Base-by-base conservation (phyloP, 306 rosid genomes). In the Cucurbita maxima region DNA sequence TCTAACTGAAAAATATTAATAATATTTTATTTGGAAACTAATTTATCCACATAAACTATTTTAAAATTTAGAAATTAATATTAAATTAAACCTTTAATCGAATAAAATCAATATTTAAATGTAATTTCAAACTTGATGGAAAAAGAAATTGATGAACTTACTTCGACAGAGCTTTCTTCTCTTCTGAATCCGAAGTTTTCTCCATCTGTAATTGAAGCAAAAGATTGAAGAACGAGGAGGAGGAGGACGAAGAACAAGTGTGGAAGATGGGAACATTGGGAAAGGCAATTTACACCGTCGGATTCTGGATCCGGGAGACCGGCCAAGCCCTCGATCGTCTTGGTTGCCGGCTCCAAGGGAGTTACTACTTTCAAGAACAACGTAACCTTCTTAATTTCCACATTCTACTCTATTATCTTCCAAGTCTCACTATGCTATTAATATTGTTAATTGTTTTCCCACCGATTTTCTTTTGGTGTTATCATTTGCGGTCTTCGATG, bases 221-320 rank as follows among this genome's bases (percentile, higher is more conserved):
- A 63, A 13, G 0, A 40, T n/a, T 40, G 54, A 0, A 20, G 55
- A 25, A 6, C 7, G 56, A 45, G 7, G 55, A 20, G 7, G 55
- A 20, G 6, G 40, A 44, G 3, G 55, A 66, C 36, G 53, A 66
- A 50, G 72, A 64, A 5, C 71, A 18, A 1, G 4, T 40, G 52
- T 18, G 37, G 55, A 53, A 67, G 78, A 92, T 92, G 98, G 98
- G 96, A 75, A 90, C 96, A 5, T 8, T 92, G 14, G 98, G 98
- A 13, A 86, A 82, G 77, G 96, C 93, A 45, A 79, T 93, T 78
- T 93, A 93, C 92, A 69, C 91, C 73, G 90, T 93, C 37, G 96
- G 98, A 81, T 90, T 93, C 87, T 88, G 91, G 98, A 90, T 93
- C 90, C 96, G 98, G 55, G 98, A 93, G 79, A 87, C 96, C 20